A percentile compares a stretch with the other conserved stretches of the same genome.
phyloP scores from a whole-genome alignment of 306 rosid species.

The Echinosophora koreensis region DNA sequence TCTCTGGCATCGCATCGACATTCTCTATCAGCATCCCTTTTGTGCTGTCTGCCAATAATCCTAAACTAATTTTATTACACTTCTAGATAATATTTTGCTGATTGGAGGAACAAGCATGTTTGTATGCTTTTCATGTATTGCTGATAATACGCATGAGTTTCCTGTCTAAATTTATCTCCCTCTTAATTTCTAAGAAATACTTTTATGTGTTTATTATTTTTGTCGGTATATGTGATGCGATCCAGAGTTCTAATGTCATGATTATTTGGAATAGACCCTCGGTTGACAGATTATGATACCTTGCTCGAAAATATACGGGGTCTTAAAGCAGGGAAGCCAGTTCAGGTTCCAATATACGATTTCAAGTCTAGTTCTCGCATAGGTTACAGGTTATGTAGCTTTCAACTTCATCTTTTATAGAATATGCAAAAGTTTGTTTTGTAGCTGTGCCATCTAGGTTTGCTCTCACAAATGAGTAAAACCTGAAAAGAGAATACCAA shows the following conservation, averaged over 20 bases:
- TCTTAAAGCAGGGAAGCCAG: constrained; percentile 86
- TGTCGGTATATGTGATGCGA: constrained; percentile 44
- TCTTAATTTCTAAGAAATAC: background rate
- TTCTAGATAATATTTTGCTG: background rate
- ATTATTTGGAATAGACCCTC: constrained; percentile 83
- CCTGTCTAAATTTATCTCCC: constrained; percentile 11
- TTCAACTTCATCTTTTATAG: constrained; percentile 28
- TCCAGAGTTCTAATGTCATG: constrained; percentile 46
- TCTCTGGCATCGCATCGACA: background rate
- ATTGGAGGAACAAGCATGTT: background rate
- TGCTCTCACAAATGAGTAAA: constrained; percentile 43
- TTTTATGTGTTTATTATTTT: constrained; percentile 19
- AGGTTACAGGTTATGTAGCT: constrained; percentile 82
- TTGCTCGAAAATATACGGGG: constrained; percentile 88
- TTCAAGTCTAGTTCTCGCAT: constrained; percentile 89
- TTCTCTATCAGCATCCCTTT: background rate
- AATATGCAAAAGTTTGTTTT: constrained; percentile 36
- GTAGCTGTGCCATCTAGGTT: constrained; percentile 24
- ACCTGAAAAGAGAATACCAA: constrained; percentile 27
- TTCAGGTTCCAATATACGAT: constrained; percentile 92
- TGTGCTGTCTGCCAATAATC: constrained; percentile 14
- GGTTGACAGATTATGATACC: constrained; percentile 93
- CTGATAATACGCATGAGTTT: constrained; percentile 19
- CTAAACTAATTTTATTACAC: background rate
- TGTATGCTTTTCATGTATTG: constrained; percentile 20